Conservation (phyloP, 139 green algal genomes). For the Coelastrella sp. region DNA sequence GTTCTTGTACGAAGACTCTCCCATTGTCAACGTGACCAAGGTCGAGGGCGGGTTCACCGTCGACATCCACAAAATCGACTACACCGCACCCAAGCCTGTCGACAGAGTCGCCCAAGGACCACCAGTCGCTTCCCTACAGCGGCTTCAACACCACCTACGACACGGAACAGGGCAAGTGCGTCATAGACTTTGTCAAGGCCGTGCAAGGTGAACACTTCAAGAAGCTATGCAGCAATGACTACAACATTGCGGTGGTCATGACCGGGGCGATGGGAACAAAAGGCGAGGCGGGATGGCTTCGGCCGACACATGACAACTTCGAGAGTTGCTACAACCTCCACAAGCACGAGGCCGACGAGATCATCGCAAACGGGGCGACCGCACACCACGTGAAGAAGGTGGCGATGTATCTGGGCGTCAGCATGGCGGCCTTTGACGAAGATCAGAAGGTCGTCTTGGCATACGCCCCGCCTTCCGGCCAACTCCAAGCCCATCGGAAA, state of each 20-base stretch:
- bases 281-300: not conserved
- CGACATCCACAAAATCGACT: not conserved
- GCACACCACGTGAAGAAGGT: not conserved
- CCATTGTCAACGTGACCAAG: not conserved
- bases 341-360: not conserved
- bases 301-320: not conserved
- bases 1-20: not conserved
- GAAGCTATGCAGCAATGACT: not conserved
- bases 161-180: not conserved
- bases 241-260: not conserved
- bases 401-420: not conserved
- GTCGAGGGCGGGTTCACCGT: not conserved
- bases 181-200: not conserved
- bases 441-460: not conserved
- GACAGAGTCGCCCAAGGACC: not conserved
- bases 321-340: not conserved
- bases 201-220: not conserved
- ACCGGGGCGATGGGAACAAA: not conserved
- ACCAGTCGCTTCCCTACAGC: not conserved
- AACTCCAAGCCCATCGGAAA: not conserved
- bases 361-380: not conserved
- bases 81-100: not conserved
- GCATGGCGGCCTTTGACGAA: not conserved
- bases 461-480: not conserved
- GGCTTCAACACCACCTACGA: not conserved